phyloP scores from a whole-genome alignment of 1,284 basidiomycete genomes.

The Trichosporon coremiiforme region DNA sequence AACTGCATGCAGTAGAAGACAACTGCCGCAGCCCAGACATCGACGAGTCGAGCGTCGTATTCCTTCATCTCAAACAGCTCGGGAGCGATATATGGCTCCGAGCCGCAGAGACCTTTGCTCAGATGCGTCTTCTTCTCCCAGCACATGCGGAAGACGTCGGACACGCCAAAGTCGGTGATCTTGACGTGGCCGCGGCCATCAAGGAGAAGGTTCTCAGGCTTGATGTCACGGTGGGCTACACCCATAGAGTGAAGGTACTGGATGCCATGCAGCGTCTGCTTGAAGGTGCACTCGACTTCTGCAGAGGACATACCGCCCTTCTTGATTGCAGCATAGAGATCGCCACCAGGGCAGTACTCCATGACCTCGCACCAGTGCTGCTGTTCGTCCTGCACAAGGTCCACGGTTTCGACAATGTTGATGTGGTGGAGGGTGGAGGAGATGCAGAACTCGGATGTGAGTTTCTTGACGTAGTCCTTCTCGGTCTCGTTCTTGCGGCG shows the following conservation, averaged over 20 bases:
- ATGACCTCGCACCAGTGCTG: constrained; percentile 99
- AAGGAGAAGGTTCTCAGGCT: constrained; percentile 95
- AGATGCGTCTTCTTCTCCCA: constrained; percentile 98
- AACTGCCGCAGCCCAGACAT: constrained; percentile 95
- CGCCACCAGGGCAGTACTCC: constrained; percentile 98
- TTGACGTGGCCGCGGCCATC: constrained; percentile 92
- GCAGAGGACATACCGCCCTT: constrained; percentile 93
- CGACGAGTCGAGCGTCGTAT: constrained; percentile 94
- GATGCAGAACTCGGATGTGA: constrained; percentile 99
- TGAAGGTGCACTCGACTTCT: constrained; percentile 97
- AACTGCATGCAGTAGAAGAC: constrained; percentile 99
- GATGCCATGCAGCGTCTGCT: constrained; percentile 89
- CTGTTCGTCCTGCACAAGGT: constrained; percentile 94
- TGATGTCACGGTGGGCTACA: constrained; percentile 96
- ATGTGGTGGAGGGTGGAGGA: constrained; percentile 94
- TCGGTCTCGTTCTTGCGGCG: constrained; percentile 97
- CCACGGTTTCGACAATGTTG: constrained; percentile 98
- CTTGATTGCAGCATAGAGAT: constrained; percentile 97
- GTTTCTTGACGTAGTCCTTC: constrained; percentile 99
- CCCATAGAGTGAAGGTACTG: constrained; percentile 72
- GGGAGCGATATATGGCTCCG: constrained; percentile 97
- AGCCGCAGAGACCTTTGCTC: constrained; percentile 94
- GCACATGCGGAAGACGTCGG: constrained; percentile 95
- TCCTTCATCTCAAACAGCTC: constrained; percentile 97
- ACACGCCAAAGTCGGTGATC: constrained; percentile 98